Evolutionary conservation across 1,284 basidiomycete species (phyloP), one percentile per base, ranked within the genome.

Genomic region (Cutaneotrichosporon sp.): DNA sequence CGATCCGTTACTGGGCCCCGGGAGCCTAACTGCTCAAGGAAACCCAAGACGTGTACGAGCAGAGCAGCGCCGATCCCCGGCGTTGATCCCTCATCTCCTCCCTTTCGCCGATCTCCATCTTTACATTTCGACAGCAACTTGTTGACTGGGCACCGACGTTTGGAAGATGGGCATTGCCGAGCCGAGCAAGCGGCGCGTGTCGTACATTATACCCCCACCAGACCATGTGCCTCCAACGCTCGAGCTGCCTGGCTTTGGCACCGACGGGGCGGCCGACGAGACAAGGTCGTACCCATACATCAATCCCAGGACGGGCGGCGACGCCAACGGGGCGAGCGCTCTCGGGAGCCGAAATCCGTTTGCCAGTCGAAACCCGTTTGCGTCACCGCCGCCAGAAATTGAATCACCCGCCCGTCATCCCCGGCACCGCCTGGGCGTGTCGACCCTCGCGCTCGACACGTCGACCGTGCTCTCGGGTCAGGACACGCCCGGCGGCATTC

Each of bases 401-500:
- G 49, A 33, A 30, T 30, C 26, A 7, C 8, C 7, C 10, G 15
- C 22, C 20, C 23, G 65, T n/a, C 83, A 88, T 63, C 88, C 89
- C 8, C 81, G 84, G 23, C 92, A 97, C 74, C 83, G 89, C n/a
- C 82, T 96, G 0, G 87, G 88, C 5, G 84, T 94, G 14, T 83
- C 87, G 1, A 85, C 87, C 1, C 81, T 97, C 34, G 92, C 88
- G 0, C 77, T 97, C 36, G 93, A 97, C 74, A 80, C 83, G 0
- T 85, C 87, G 1, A 96, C 92, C 0, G 80, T 83, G 39, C 78
- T 96, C 4, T 70, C 80, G 15, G 85, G 84, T 8, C 77, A 77
- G 15, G 54, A 69, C 18, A 55, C 73, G n/a, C 93, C 94, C 0
- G 83, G 87, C 59, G 94, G 96, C 1, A 94, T 98, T 46, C 77